Evolutionary conservation across 495 filamentous ascomycete genomes (phyloP), one percentile per base, ranked within the genome.

Genomic region (Penicillium riverlandense): DNA sequence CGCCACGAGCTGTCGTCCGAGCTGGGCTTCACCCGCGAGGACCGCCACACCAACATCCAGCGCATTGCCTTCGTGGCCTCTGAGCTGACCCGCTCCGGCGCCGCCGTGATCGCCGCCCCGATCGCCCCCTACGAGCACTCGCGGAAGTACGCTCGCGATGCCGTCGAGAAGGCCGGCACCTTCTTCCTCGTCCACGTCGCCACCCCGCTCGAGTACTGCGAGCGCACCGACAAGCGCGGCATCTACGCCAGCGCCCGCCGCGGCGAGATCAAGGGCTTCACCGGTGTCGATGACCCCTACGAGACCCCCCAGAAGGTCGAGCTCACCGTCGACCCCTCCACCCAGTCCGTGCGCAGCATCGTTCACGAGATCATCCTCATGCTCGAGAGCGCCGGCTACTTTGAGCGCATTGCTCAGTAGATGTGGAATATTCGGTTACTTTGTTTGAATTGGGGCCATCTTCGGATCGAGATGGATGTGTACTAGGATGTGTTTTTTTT

Each of bases 211-310:
- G 88, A 94, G 70, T 77, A 89, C 74, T 86, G 83, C 66, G 92
- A 98, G 77, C 83, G 84, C 78, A 96, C 90, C 43, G 92, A 98
- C 67, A 94, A 88, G 79, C 76, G 82, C 47, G 94, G 92, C 16
- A 84, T 96, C 53, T 98, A 98, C 68, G 76, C 70, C 16, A 78
- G 80, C 68, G 92, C 92, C 11, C 79, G 94, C 41, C 75, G 68
- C 8, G 92, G 92, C 11, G 89, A 96, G 76, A 95, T 98, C 70
- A 92, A 88, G 81, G 90, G 90, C 29, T 98, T 98, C 75, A 98
- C 92, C 29, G 92, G 92, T 57, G 92, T 98, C 45, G 92, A 98
- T 66, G 92, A 96, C 66, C 90, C 92, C 43, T 98, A 97, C 63
- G 92, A 98, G 80, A 58, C 64, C 47, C 92, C 92, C 5, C 57